Percentiles rank a stretch among this genome's conserved stretches.
These are phyloP conservation scores for Talaromyces verruculosus DNA, from an alignment of 2,329 filamentous ascomycete genomes.

Conservation along the genomic window DNA sequence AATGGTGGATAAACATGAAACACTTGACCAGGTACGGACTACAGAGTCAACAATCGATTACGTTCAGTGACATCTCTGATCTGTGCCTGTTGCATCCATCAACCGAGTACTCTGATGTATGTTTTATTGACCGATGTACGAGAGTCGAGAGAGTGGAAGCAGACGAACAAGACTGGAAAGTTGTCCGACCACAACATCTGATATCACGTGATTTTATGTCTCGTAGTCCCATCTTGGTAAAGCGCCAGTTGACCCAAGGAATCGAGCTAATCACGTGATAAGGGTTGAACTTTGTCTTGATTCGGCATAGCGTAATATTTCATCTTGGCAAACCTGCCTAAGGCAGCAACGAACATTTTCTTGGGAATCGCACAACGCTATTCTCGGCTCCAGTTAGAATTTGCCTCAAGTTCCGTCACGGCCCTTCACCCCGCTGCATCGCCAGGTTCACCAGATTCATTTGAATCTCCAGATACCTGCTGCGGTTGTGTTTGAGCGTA, in stretches of 20 bases:
- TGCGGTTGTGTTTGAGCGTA: background rate
- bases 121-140: background rate
- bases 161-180: background rate
- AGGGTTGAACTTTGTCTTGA: background rate
- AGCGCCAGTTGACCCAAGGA: background rate
- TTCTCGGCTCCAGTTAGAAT: constrained; percentile 19
- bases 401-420: constrained; percentile 21
- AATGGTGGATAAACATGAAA: background rate
- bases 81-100: background rate
- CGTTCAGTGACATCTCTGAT: background rate
- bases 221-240: background rate
- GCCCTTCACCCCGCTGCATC: constrained; percentile 21
- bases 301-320: background rate
- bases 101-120: background rate
- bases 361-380: constrained; percentile 22
- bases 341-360: constrained; percentile 11
- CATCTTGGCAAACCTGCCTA: background rate
- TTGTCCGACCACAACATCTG: background rate
- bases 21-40: background rate
- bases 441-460: constrained; percentile 16
- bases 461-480: constrained; percentile 15
- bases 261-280: background rate
- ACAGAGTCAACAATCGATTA: background rate
- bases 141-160: background rate
- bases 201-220: background rate